Evolutionary conservation across 2,329 filamentous ascomycete species (phyloP).

Genomic region (Colletotrichum brevisporum): DNA sequence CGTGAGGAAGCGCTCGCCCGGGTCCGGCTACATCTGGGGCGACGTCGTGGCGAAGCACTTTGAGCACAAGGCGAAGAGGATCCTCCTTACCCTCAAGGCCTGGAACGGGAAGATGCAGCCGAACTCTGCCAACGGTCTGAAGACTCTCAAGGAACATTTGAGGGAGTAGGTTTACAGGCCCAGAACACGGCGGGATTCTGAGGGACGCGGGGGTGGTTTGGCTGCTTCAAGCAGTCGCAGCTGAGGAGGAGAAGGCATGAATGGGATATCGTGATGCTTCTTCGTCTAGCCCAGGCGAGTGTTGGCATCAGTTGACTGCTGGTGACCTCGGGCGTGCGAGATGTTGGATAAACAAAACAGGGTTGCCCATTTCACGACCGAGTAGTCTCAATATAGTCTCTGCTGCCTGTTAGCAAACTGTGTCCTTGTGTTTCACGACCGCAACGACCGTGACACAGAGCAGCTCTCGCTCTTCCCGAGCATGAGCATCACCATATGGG

Average conservation of each 20-base stretch:
- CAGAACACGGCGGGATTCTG: too few relatives aligned
- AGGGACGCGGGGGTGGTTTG: too few relatives aligned
- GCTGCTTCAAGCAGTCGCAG: too few relatives aligned
- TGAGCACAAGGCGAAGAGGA: neutral
- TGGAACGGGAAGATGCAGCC: neutral
- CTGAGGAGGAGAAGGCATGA: too few relatives aligned
- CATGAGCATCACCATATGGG: too few relatives aligned
- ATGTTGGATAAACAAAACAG: neutral
- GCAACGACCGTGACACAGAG: too few relatives aligned
- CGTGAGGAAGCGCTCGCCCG: neutral
- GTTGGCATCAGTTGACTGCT: neutral
- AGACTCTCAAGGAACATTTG: too few relatives aligned
- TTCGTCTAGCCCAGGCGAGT: too few relatives aligned
- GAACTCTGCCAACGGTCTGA: neutral
- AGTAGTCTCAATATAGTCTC: neutral
- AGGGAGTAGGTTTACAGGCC: too few relatives aligned
- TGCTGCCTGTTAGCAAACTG: neutral
- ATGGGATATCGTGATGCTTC: too few relatives aligned
- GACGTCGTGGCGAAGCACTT: constrained; percentile 24
- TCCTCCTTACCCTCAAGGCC: neutral
- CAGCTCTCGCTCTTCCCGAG: too few relatives aligned
- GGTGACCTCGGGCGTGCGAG: neutral
- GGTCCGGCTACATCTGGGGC: neutral
- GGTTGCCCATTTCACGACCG: neutral
- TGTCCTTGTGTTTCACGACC: too few relatives aligned